These are phyloP conservation scores for Sonneratia alba DNA, from an alignment of 345 rosid species.

Conservation along the genomic window DNA sequence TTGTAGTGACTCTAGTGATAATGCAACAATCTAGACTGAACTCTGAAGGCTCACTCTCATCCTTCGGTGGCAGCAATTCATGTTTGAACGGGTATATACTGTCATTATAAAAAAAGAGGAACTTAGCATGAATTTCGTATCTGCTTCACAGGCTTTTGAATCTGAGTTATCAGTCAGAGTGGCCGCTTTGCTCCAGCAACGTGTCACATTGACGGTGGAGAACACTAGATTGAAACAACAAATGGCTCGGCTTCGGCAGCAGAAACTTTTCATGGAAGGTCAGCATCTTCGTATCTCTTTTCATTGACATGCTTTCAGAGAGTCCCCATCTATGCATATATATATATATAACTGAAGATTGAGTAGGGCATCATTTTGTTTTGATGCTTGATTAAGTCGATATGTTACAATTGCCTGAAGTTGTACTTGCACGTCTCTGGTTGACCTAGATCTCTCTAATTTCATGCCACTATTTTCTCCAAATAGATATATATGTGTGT, in stretches of 20 bases:
- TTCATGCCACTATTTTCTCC: not conserved
- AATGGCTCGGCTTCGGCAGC: slow-evolving; percentile 39
- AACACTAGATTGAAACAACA: slow-evolving; percentile 55
- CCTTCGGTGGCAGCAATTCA: not conserved
- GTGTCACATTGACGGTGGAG: slow-evolving; percentile 44
- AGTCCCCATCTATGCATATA: not conserved
- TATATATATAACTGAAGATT: not conserved
- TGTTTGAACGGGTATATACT: not conserved
- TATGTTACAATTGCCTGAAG: not conserved
- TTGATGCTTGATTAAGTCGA: not conserved
- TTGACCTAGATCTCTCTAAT: not conserved
- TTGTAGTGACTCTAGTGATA: not conserved
- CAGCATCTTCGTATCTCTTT: not conserved
- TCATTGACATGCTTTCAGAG: not conserved
- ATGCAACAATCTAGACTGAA: not conserved
- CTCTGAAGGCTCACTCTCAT: not conserved
- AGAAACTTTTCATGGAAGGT: slow-evolving; percentile 56
- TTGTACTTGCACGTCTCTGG: not conserved
- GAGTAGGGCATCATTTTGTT: not conserved
- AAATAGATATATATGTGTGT: not conserved
- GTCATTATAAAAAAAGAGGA: not conserved
- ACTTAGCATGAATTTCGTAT: not conserved
- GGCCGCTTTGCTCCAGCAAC: slow-evolving; percentile 49
- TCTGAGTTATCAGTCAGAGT: slow-evolving; percentile 50
- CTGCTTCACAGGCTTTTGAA: slow-evolving; percentile 37